Evolutionary conservation across 108 stramenopile genomes (phyloP), one percentile per base, ranked within the genome.

Genomic region (Aurantiochytrium sp.): DNA sequence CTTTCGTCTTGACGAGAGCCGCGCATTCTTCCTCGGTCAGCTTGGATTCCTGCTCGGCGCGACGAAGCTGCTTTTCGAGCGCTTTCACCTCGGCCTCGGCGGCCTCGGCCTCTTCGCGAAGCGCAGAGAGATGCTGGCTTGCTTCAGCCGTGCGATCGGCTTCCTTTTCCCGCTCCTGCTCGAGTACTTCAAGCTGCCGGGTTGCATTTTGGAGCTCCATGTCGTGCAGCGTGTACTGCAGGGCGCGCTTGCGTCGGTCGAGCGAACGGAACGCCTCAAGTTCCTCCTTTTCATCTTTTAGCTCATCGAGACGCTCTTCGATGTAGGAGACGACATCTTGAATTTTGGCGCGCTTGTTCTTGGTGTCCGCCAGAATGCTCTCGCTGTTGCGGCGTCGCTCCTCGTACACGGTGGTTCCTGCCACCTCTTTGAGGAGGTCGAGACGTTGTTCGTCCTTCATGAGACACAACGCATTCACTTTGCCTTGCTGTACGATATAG

Each of bases 401-500:
- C 89, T 99, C 98, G 89, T 99, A 99, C 43, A 99, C 96, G 21
- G 96, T 96, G 12, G 97, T 97, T 10, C 97, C 98, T 6, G 97
- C 97, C 10, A 99, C 98, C 93, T 99, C 96, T 92, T 99, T 97
- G 23, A 99, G 93, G 49, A 99, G 91, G 44, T 95, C 92, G 55
- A 99, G 92, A 6, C 99, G 92, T 72, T 98, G 97, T 29, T 87
- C 90, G 93, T 99, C 98, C 42, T 93, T 93, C 99, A 99, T 99
- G 90, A 96, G 94, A 88, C 97, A 98, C 45, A 99, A 90, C 5
- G 95, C 95, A 88, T 97, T 96, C 87, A 99, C 98, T 89, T 99
- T 99, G 19, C 99, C 99, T 93, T 98, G 98, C 93, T 99, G 97
- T 58, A 99, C 98, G 90, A 99, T 99, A 91, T 98, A 99, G 95